Base-by-base conservation (phyloP, 2,329 filamentous ascomycete species). In the Stagonosporopsis cucurbitacearum region DNA sequence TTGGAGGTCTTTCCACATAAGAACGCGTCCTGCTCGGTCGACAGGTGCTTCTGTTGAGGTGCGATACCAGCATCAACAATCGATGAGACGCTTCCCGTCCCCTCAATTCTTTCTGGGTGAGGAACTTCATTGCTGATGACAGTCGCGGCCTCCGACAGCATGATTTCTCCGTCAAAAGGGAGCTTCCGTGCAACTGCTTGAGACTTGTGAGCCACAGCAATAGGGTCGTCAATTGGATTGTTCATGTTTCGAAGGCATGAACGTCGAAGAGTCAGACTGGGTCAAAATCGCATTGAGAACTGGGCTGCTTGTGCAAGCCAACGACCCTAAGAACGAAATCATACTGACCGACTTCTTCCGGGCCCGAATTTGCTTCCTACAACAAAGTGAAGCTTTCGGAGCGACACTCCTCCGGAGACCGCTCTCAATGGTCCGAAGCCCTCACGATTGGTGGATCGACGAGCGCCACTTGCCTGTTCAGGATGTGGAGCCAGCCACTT, bases 351-450 rank as follows among this genome's bases (percentile, higher is more conserved):
- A 50, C 17, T 50, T 47, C 26, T 13, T 39, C 54, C 49, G 54
- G 46, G 26, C 30, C 37, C 22, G 30, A 13, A 36, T 28, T 35
- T 37, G 17, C 32, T n/a, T 37, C 32, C 19, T 30, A 1, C 22
- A 20, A 4, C 32, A 8, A 2, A 13, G 30, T 20, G 26, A 42
- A 36, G 49, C 28, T 35, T 11, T 22, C 46, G 37, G 33, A 41
- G n/a, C 15, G 15, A 47, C 35, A 30, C 35, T 57, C 25, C 50
- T 55, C 62, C 59, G 47, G 19, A 35, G 26, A 13, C 54, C 61
- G 63, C 26, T 53, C 59, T 58, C 63, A 61, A 66, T 48, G 30
- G 22, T 50, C 61, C 61, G 61, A 50, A 19, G 15, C 20, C 30
- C 22, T 43, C 13, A 40, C 50, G 37, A 58, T 57, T 60, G 55